Conservation (phyloP, 331 rosid species). For the Malus hybrid region DNA sequence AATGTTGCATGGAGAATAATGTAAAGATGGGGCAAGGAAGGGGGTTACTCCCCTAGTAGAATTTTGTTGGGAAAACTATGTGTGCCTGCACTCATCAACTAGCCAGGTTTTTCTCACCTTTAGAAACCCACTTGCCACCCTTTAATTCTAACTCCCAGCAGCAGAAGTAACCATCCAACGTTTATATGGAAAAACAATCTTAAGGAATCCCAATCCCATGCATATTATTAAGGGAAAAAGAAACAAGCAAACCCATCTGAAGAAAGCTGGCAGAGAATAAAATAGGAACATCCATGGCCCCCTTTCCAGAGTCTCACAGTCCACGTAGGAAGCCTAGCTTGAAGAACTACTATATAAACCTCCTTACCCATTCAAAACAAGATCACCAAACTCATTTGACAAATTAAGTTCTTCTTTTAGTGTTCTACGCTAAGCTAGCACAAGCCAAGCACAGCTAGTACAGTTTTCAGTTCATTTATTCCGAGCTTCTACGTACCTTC, state of each 20-base stretch:
- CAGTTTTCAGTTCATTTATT: neutral
- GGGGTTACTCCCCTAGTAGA: conserved; percentile 17
- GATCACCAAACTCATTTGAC: conserved; percentile 43
- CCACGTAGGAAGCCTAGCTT: conserved; percentile 30
- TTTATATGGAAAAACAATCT: conserved; percentile 5
- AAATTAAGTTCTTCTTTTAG: conserved; percentile 1
- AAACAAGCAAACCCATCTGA: conserved; percentile 11
- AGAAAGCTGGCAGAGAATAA: conserved; percentile 30
- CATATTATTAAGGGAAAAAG: neutral
- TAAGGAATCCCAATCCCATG: conserved; percentile 25
- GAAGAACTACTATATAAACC: conserved; percentile 51
- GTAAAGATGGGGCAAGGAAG: conserved; percentile 40
- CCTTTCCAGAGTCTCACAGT: neutral
- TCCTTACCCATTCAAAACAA: conserved; percentile 22
- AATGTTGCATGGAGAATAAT: conserved; percentile 60
- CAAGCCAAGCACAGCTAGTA: conserved; percentile 8
- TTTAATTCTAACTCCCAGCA: neutral
- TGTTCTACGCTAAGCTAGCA: conserved; percentile 8
- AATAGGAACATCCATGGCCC: conserved; percentile 51
- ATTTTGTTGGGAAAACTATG: conserved; percentile 21
- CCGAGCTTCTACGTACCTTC: conserved; percentile 1
- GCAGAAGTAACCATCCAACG: neutral
- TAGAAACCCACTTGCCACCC: conserved; percentile 13
- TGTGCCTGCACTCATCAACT: conserved; percentile 22
- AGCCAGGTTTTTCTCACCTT: conserved; percentile 14